These are phyloP conservation scores for Juglanconis oblonga DNA, from an alignment of 2,329 filamentous ascomycete species.

Conservation along the genomic window DNA sequence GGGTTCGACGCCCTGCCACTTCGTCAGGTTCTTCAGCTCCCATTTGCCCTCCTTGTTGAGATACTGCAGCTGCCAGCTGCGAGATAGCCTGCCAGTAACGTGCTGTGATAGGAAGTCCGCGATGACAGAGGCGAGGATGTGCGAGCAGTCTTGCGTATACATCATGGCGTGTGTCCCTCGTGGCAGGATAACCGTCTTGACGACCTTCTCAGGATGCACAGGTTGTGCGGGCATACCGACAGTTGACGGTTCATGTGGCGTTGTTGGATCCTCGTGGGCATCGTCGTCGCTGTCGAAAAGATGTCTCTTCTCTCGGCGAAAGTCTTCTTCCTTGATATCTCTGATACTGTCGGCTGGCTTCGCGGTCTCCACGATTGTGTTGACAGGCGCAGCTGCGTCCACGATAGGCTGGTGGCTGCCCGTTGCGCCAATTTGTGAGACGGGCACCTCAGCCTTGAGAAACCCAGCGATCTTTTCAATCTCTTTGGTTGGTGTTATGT, in stretches of 20 bases:
- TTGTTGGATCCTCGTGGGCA: slow-evolving; percentile 44
- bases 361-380: slow-evolving; percentile 29
- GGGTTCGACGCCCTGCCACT: slow-evolving; percentile 79
- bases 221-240: slow-evolving; percentile 46
- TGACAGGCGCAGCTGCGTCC: slow-evolving; percentile 48
- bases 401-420: slow-evolving; percentile 30
- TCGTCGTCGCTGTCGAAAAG: slow-evolving; percentile 28
- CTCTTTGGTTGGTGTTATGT: slow-evolving; percentile 69
- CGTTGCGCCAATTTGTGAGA: slow-evolving; percentile 11
- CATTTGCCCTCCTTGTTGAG: slow-evolving; percentile 90
- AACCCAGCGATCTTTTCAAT: slow-evolving; percentile 61
- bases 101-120: slow-evolving; percentile 75
- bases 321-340: slow-evolving; percentile 37
- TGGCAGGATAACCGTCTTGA: slow-evolving; percentile 70
- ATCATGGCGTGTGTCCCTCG: slow-evolving; percentile 78
- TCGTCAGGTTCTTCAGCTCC: slow-evolving; percentile 94
- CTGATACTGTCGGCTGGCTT: slow-evolving; percentile 30
- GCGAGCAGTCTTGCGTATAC: slow-evolving; percentile 73
- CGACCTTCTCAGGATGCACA: slow-evolving; percentile 46
- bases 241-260: slow-evolving; percentile 39
- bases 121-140: slow-evolving; percentile 75
- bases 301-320: slow-evolving; percentile 23
- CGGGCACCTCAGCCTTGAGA: slow-evolving; percentile 29
- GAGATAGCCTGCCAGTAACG: slow-evolving; percentile 73
- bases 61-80: slow-evolving; percentile 89